These are phyloP conservation scores for Oropetium thomaeum DNA, from an alignment of 176 grass and related monocot species.

Conservation along the genomic window DNA sequence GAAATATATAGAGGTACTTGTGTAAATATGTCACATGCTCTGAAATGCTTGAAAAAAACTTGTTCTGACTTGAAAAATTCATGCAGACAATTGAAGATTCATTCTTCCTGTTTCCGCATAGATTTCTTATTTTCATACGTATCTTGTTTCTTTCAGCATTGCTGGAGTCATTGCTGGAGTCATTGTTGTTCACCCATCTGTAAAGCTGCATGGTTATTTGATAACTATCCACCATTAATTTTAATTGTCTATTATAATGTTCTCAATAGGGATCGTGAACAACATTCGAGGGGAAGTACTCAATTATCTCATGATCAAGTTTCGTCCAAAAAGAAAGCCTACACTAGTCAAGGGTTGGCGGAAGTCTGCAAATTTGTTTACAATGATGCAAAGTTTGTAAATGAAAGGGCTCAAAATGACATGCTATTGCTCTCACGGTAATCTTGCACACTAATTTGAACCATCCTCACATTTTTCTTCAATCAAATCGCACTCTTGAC, in stretches of 20 bases:
- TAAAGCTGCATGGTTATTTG: background rate
- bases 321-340: slow-evolving; percentile 27
- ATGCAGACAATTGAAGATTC: background rate
- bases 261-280: slow-evolving; percentile 34
- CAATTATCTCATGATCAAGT: slow-evolving; percentile 42
- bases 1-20: background rate
- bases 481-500: background rate
- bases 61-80: background rate
- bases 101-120: background rate
- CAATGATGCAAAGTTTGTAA: slow-evolving; percentile 98
- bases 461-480: background rate
- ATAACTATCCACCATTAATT: background rate
- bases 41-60: background rate
- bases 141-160: background rate
- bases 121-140: background rate
- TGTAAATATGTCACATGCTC: background rate
- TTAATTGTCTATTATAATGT: background rate
- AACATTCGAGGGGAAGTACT: slow-evolving; percentile 31
- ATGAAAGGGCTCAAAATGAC: slow-evolving; percentile 90
- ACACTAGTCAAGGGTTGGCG: slow-evolving; percentile 59
- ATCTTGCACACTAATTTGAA: background rate
- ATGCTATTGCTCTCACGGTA: slow-evolving; percentile 95
- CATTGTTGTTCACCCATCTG: background rate
- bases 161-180: slow-evolving; percentile 1
- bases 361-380: slow-evolving; percentile 86